Percentiles rank a stretch among this genome's conserved stretches.
phyloP scores from a whole-genome alignment of 106 monocot genomes.

The Vanilla planifolia region DNA sequence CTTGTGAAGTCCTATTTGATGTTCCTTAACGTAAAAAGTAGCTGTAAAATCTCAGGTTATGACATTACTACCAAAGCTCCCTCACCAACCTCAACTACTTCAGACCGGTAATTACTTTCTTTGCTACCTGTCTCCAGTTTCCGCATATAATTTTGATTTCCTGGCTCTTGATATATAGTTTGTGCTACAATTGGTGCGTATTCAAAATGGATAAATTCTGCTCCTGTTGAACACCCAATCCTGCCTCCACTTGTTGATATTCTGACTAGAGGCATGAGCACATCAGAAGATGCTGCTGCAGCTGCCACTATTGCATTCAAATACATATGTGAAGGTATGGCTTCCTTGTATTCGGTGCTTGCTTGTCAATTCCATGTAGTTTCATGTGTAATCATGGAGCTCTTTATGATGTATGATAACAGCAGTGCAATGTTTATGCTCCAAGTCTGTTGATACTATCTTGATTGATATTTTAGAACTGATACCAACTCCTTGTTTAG shows the following conservation, averaged over 20 bases:
- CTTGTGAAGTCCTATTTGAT: too few species aligned
- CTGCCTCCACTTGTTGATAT: slow-evolving; percentile 80
- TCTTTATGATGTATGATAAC: too few species aligned
- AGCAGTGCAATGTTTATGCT: background rate
- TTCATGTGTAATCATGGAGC: background rate
- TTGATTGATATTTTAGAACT: too few species aligned
- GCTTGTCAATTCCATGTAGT: background rate
- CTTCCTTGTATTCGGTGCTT: background rate
- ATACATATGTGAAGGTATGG: slow-evolving; percentile 94
- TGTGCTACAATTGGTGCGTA: slow-evolving; percentile 93
- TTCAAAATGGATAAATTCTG: slow-evolving; percentile 88
- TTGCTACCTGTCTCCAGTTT: background rate
- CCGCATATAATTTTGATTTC: background rate
- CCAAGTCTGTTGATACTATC: too few species aligned
- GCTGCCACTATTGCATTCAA: slow-evolving; percentile 87
- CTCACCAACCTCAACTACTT: slow-evolving; percentile 56
- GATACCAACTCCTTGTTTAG: too few species aligned
- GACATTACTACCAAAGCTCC: slow-evolving; percentile 73
- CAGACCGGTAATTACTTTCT: slow-evolving; percentile 56
- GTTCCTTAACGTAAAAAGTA: too few species aligned
- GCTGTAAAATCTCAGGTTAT: slow-evolving; percentile 47
- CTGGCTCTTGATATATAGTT: slow-evolving; percentile 30
- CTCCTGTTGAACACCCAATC: slow-evolving; percentile 57
- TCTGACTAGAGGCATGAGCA: slow-evolving; percentile 82
- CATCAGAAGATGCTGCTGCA: slow-evolving; percentile 72